phyloP scores from a whole-genome alignment of 1,139 yeast genomes.

The Yamadazyma spencermartinsiae region DNA sequence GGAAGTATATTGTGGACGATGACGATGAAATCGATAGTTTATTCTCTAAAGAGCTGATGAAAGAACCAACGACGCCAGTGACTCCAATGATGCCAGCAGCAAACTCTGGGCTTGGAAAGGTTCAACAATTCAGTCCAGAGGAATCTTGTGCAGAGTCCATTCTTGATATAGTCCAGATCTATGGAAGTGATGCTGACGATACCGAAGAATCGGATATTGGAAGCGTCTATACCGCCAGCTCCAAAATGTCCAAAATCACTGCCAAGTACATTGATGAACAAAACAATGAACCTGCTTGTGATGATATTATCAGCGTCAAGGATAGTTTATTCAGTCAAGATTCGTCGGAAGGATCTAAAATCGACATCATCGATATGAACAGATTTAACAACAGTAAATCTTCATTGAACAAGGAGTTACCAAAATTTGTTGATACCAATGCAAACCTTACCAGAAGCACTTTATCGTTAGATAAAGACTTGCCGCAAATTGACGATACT shows the following conservation, averaged over 20 bases:
- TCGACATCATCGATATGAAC: slow-evolving; percentile 2
- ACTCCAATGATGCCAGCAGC: slow-evolving; percentile 4
- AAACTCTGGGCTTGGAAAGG: no score
- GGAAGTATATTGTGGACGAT: slow-evolving; percentile 12
- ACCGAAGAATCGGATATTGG: slow-evolving; percentile 3
- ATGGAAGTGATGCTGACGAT: slow-evolving; percentile 8
- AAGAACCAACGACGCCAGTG: slow-evolving; percentile 5
- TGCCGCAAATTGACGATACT: slow-evolving; percentile 5
- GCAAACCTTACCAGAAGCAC: slow-evolving; percentile 1
- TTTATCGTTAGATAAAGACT: slow-evolving; percentile 10
- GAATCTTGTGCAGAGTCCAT: slow-evolving; percentile 13
- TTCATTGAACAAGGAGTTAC: slow-evolving; percentile 2
- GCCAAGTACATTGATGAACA: slow-evolving; percentile 10
- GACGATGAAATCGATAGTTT: slow-evolving; percentile 22
- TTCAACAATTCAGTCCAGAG: slow-evolving; percentile 10
- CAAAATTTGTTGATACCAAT: neutral
- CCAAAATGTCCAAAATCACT: slow-evolving; percentile 9
- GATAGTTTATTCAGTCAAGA: slow-evolving; percentile 17
- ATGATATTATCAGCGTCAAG: slow-evolving; percentile 12
- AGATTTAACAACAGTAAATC: slow-evolving; percentile 1
- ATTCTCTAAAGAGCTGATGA: slow-evolving; percentile 17
- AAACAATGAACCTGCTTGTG: slow-evolving; percentile 3
- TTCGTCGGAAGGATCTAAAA: slow-evolving; percentile 2
- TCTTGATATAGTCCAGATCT: slow-evolving; percentile 15
- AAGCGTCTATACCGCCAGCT: slow-evolving; percentile 6